A percentile compares a stretch with the other conserved stretches of the same genome.
phyloP scores from a whole-genome alignment of 352 stramenopile species.

The Phytophthora cactorum region DNA sequence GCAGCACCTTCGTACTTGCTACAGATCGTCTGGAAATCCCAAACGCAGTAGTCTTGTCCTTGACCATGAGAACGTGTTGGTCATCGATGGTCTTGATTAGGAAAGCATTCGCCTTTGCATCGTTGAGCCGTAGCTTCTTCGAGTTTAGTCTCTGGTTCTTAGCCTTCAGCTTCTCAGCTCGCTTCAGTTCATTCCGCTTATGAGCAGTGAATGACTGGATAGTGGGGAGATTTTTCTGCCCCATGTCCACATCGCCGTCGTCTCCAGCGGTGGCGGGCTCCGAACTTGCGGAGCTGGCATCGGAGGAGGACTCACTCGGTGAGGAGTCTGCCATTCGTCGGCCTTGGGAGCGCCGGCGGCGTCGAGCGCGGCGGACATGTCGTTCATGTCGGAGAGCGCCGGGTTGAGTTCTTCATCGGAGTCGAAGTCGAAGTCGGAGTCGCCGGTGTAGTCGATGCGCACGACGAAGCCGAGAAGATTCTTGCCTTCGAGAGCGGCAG shows the following conservation, averaged over 20 bases:
- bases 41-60: constrained; percentile 1
- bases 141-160: neutral
- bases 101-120: neutral
- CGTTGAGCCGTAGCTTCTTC: neutral
- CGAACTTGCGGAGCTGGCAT: no score
- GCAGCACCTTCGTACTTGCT: constrained; percentile 2
- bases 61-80: constrained; percentile 5
- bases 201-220: neutral
- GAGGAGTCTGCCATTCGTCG: neutral
- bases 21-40: constrained; percentile 5
- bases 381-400: no score
- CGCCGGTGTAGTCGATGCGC: no score
- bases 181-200: neutral
- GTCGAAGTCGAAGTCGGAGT: no score
- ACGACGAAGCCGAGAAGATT: no score
- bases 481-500: no score
- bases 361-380: no score
- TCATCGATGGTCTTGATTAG: constrained; percentile 11
- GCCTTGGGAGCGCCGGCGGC: no score
- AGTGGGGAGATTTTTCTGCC: neutral
- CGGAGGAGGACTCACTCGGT: neutral
- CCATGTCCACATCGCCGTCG: neutral
- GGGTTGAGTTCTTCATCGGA: no score
- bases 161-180: neutral
- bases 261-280: neutral